Percentiles rank a stretch among this genome's conserved stretches.
These are phyloP conservation scores for Magnolia officinalis DNA, from an alignment of 164 flowering plant genomes.

Conservation along the genomic window DNA sequence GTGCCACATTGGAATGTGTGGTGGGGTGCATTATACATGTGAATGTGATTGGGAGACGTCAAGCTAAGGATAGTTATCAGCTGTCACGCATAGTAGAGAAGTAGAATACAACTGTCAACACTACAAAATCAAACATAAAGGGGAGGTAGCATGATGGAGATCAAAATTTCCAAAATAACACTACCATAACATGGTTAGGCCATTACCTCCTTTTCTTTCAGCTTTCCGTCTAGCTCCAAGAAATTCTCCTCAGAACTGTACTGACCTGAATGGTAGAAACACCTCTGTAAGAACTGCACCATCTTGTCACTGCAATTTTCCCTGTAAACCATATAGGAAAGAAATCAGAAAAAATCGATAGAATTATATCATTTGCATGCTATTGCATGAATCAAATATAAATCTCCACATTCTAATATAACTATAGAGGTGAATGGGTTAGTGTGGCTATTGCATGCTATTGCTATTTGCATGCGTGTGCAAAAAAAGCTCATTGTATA, in stretches of 20 bases:
- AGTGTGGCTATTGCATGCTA: too few relatives aligned
- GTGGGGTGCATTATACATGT: too few relatives aligned
- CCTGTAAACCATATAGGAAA: constrained; percentile 36
- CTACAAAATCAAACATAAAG: neutral
- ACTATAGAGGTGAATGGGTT: neutral
- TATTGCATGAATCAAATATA: too few relatives aligned
- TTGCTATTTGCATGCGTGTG: too few relatives aligned
- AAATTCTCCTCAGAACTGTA: constrained; percentile 79
- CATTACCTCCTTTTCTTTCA: constrained; percentile 70
- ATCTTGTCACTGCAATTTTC: constrained; percentile 81
- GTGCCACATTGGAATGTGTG: too few relatives aligned
- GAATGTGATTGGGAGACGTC: too few relatives aligned
- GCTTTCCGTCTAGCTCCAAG: constrained; percentile 50
- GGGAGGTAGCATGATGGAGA: neutral
- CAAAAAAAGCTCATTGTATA: neutral
- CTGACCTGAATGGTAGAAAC: constrained; percentile 90
- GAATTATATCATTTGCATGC: neutral
- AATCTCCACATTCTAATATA: neutral
- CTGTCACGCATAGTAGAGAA: neutral
- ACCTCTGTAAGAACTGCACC: constrained; percentile 71
- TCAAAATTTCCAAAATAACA: neutral
- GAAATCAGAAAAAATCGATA: neutral
- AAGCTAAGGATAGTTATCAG: neutral
- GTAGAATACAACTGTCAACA: neutral
- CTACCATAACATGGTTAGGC: neutral